These are phyloP conservation scores for Nemania abortiva DNA, from an alignment of 2,329 filamentous ascomycete genomes.

Conservation along the genomic window DNA sequence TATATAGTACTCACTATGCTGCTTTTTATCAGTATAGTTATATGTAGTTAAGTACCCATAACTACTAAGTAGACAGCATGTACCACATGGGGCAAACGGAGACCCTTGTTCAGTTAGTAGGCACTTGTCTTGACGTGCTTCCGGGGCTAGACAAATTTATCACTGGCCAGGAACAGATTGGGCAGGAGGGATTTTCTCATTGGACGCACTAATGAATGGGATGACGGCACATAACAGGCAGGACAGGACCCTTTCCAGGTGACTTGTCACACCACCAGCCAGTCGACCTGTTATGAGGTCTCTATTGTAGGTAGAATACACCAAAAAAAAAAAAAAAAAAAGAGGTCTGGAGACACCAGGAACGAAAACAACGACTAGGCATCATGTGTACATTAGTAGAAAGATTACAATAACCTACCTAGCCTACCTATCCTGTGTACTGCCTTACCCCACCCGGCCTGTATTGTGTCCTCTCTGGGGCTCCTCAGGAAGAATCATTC, in stretches of 20 bases:
- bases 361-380: neutral
- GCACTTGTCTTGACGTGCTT: constrained; percentile 20
- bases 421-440: neutral
- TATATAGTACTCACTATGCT: too few species aligned
- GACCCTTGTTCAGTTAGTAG: constrained; percentile 7
- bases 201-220: constrained; percentile 31
- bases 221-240: constrained; percentile 27
- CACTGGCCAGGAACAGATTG: constrained; percentile 37
- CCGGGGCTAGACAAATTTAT: constrained; percentile 29
- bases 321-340: too few species aligned
- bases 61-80: too few species aligned
- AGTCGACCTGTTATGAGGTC: constrained; percentile 29
- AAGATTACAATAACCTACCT: neutral
- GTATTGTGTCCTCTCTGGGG: neutral
- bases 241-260: constrained; percentile 17
- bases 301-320: neutral
- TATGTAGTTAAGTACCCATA: too few species aligned
- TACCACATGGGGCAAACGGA: neutral
- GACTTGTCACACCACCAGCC: constrained; percentile 40
- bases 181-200: constrained; percentile 37
- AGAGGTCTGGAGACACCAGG: constrained; percentile 18
- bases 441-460: neutral
- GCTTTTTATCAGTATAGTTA: neutral
- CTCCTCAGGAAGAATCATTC: neutral
- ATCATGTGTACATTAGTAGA: neutral